phyloP scores from a whole-genome alignment of 768 basidiomycete genomes.

The Boletus rubroflammeus region DNA sequence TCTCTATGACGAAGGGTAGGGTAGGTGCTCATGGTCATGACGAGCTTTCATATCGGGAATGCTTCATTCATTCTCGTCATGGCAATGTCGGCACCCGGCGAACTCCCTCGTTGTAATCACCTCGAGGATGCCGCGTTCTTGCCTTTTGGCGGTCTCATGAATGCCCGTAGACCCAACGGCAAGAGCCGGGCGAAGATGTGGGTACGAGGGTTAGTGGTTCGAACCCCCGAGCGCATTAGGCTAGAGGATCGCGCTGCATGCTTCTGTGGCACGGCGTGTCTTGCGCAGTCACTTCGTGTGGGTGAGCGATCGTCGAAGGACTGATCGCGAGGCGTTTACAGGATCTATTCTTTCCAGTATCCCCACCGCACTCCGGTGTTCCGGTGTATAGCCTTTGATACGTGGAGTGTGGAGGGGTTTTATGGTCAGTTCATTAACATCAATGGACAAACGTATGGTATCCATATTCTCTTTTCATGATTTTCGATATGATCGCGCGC shows the following conservation, averaged over 20 bases:
- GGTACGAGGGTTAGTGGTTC: slow-evolving; percentile 11
- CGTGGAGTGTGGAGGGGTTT: neutral
- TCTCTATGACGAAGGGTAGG: slow-evolving; percentile 17
- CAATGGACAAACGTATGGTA: neutral
- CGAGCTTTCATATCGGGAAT: slow-evolving; percentile 12
- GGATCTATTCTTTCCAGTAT: neutral
- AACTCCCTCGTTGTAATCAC: slow-evolving; percentile 27
- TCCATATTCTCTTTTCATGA: neutral
- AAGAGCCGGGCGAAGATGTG: slow-evolving; percentile 6
- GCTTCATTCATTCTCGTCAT: slow-evolving; percentile 7
- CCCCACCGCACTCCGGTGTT: neutral
- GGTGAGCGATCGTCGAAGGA: slow-evolving; percentile 1
- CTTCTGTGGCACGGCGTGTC: slow-evolving; percentile 4
- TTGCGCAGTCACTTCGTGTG: neutral
- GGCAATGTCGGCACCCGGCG: slow-evolving; percentile 10
- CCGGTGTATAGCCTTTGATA: neutral
- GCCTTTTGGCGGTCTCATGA: slow-evolving; percentile 1
- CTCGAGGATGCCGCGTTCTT: slow-evolving; percentile 28
- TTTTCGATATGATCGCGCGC: slow-evolving; percentile 8
- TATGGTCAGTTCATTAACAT: neutral
- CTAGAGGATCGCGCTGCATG: neutral
- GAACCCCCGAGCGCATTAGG: neutral
- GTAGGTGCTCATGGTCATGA: slow-evolving; percentile 4
- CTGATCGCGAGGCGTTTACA: neutral
- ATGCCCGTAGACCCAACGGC: neutral